phyloP scores from a whole-genome alignment of 352 stramenopile species.

The Phytopythium litorale region DNA sequence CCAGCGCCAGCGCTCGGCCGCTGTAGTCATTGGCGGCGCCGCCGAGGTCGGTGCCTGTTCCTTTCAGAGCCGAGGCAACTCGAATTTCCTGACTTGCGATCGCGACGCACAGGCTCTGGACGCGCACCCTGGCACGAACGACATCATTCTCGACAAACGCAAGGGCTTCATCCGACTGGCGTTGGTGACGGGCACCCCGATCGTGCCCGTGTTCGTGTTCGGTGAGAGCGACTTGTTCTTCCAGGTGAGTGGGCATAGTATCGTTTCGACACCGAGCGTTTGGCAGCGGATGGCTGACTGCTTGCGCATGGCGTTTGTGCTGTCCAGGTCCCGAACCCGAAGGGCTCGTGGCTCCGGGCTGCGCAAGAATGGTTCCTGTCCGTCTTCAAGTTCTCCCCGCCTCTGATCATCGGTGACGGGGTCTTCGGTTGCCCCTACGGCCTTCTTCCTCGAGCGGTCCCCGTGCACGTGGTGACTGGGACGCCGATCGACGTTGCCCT shows the following conservation, averaged over 20 bases:
- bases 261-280: background rate
- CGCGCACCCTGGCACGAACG: constrained; percentile 32
- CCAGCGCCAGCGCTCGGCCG: constrained; percentile 24
- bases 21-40: constrained; percentile 38
- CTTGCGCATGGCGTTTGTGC: background rate
- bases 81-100: background rate
- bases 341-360: constrained; percentile 26
- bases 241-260: constrained; percentile 16
- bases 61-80: background rate
- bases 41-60: constrained; percentile 21
- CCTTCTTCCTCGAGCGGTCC: constrained; percentile 26
- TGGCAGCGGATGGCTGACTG: background rate
- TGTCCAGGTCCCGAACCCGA: constrained; percentile 35
- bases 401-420: constrained; percentile 26
- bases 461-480: constrained; percentile 38
- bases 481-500: constrained; percentile 35
- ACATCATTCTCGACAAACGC: constrained; percentile 61
- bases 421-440: constrained; percentile 25
- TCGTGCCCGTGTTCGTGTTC: constrained; percentile 71
- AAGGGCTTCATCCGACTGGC: constrained; percentile 66
- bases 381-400: constrained; percentile 38
- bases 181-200: constrained; percentile 39
- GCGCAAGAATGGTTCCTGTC: constrained; percentile 36
- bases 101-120: constrained; percentile 27
- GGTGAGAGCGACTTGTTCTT: constrained; percentile 61